Conservation (phyloP, 2,329 filamentous ascomycete species). For the Verticillium klebahnii region DNA sequence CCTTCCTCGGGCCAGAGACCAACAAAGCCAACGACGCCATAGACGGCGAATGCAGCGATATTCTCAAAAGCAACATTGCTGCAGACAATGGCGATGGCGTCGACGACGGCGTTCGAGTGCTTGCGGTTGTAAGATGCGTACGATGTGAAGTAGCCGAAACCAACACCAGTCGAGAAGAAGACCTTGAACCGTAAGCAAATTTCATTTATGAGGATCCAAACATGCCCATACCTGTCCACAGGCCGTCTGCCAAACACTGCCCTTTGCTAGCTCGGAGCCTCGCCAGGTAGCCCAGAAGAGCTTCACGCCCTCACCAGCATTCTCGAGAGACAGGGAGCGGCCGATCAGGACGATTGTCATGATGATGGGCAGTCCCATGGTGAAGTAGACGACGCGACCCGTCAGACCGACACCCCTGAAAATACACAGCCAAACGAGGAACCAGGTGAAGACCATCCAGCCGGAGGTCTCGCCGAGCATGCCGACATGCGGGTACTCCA, state of each 20-base stretch:
- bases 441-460: slow-evolving; percentile 53
- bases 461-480: slow-evolving; percentile 53
- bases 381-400: slow-evolving; percentile 56
- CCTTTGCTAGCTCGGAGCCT: slow-evolving; percentile 42
- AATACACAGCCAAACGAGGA: slow-evolving; percentile 55
- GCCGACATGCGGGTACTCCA: slow-evolving; percentile 37
- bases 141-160: slow-evolving; percentile 50
- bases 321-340: slow-evolving; percentile 46
- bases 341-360: slow-evolving; percentile 53
- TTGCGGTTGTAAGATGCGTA: slow-evolving; percentile 56
- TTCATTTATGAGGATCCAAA: not conserved
- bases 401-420: slow-evolving; percentile 54
- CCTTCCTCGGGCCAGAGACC: slow-evolving; percentile 28
- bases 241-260: slow-evolving; percentile 55
- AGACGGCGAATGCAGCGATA: slow-evolving; percentile 41
- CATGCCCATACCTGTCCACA: slow-evolving; percentile 36
- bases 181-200: not conserved
- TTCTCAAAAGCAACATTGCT: slow-evolving; percentile 55
- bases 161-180: slow-evolving; percentile 10
- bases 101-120: slow-evolving; percentile 55
- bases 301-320: slow-evolving; percentile 46
- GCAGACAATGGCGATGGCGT: slow-evolving; percentile 48
- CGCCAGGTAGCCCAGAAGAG: slow-evolving; percentile 43
- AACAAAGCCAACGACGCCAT: slow-evolving; percentile 50
- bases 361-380: slow-evolving; percentile 56